Evolutionary conservation across 2,329 filamentous ascomycete species (phyloP), one percentile per base, ranked within the genome.

Genomic region (Alternaria incomplexa): DNA sequence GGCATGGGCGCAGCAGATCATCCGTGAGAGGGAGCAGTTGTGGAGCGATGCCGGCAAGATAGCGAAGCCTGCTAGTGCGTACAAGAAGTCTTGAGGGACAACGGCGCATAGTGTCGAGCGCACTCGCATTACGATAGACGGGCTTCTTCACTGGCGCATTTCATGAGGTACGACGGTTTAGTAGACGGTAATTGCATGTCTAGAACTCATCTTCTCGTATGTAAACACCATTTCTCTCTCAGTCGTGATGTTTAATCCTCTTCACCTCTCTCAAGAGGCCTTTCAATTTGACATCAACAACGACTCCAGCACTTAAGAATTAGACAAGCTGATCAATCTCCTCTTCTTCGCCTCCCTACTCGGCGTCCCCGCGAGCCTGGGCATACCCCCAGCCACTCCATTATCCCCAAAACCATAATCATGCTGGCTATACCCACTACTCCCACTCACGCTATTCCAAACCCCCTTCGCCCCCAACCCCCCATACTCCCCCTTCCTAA

Each of bases 1-100:
- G 82, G 87, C 83, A 12, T 98, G 95, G 95, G 91, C 90, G 0
- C 84, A 87, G 25, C 89, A 93, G 67, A 83, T 97, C 28, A 82
- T 98, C 67, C 83, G 84, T 71, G 95, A 98, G 83, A 85, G 94
- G 59, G 85, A 90, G 69, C 85, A 82, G 28, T 90, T 93, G 73
- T 97, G 93, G 93, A 84, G 82, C 28, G 77, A 59, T 8, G 61
- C 66, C 8, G 77, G 74, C n/a, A 80, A 75, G 64, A 74, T 74
- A 56, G 74, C 76, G 15, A 76, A 40, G 48, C 48, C 48, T n/a
- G 28, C 8, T 32, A 32, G 36, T 22, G 30, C 44, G 32, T 59
- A 30, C 48, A 23, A 40, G 6, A 53, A 17, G 36, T 32, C 25
- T 36, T 32, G 17, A 12, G n/a, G 20, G 23, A 17, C 6, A 3